Evolutionary conservation across 83 land plant species (phyloP), one percentile per base, ranked within the genome.

Genomic region (Larix sibirica): DNA sequence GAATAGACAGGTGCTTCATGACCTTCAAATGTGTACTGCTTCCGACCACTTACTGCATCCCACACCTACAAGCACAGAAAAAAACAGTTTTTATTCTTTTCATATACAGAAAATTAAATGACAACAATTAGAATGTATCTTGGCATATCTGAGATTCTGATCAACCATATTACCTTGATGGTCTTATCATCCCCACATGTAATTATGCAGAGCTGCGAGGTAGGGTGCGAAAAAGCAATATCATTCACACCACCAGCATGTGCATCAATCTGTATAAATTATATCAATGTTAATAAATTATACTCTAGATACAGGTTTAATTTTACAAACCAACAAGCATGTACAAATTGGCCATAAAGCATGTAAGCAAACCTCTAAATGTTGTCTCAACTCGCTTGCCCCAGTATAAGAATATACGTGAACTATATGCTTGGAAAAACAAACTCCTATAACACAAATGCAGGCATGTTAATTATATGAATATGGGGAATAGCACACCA

Each of bases 1-100:
- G 97, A 96, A 88, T 96, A 96, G 9, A 96, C 99, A 79, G 99
- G 92, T 33, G 99, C 97, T 82, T 96, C 99, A 87, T 96, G 99
- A 59, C 99, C 99, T 81, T 96, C 99, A 90, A 96, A 96, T 3
- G 88, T 87, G 77, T 90, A 93, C 60, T 82, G 94, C 69, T 80
- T 91, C 10, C 90, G 91, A 24, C 97, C 99, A 77, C 84, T 82
- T 20, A 81, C 82, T 63, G 97, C 97, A 89, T 96, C 99, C 99
- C 99, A 96, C 4, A 96, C 99, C 99, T 96, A 85, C 66, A 16
- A 68, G 28, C 59, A 85, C 14, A 33, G 70, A 13, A 0, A 13
- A 0, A 1, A 28, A 50, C 17, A 14, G 26, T 63, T 31, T 3
- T 67, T 28, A 28, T 24, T 50, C 2, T 28, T 21, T 40, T 77